Base-by-base conservation (phyloP, 257 asterid genomes). In the Nyctanthes arbortristis region DNA sequence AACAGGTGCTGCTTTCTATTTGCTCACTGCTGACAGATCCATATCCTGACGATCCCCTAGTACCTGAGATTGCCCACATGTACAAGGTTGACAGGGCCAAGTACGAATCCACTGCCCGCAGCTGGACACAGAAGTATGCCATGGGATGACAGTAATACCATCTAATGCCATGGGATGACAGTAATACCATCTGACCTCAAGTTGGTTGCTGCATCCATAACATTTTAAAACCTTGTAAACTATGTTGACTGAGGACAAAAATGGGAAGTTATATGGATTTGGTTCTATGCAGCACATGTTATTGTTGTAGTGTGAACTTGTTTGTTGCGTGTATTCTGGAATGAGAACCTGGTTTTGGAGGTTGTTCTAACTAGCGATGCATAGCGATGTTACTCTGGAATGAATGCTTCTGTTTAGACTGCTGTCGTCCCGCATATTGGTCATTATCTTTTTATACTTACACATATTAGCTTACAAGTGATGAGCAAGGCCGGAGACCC, bases 41-140 rank as follows among this genome's bases (percentile, higher is more conserved):
- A 63, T 75, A 79, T 67, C 80, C 80, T 29, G 84, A 79, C 35
- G 84, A 75, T 63, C 80, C 84, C 22, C 80, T 79, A 27, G 80
- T 75, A n/a, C 84, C 80, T 31, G 80, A 75, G 80, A 79, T 79
- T 52, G 83, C 83, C 47, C 83, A 74, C 77, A 78, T 78, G 83
- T 78, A 79, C 78, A 79, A 79, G 75, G 68, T 77, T 33, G 83
- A 79, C 70, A 71, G 35, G 54, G 65, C 47, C 63, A 75, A 79
- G 71, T 79, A 79, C 2, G 83, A 78, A 74, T 66, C 80, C 35
- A 70, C 77, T 64, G 80, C 83, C 20, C 77, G 80, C 65, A 71
- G 84, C 80, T 79, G 84, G 84, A 63, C 75, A 11, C 78, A 75
- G 63, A 71, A 74, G 65, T 75, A 79, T 60, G 84, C 75, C 75